Evolutionary conservation across 164 flowering plant species (phyloP), one percentile per base, ranked within the genome.

Genomic region (Aristolochia californica): DNA sequence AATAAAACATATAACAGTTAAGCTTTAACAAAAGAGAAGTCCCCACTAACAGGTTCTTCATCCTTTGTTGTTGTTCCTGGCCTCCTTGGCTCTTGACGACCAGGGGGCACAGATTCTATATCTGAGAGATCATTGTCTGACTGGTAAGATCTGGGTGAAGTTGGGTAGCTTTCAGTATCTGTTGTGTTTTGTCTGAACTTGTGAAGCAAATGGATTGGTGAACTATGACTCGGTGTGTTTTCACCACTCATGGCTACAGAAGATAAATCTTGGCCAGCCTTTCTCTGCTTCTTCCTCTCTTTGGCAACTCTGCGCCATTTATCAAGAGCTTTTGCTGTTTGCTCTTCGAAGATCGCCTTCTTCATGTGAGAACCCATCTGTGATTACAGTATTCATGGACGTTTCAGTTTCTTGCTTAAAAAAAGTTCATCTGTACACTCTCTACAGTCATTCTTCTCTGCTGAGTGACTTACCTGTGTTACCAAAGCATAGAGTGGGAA

Each of bases 281-380:
- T 69, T 45, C 66, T 74, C 62, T 52, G 4, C 60, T 74, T 76
- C 38, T 48, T 69, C 66, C 72, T 71, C n/a, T 68, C 68, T 59
- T 67, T 77, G 1, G 78, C 85, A 1, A 75, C 76, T 58, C 66
- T 78, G 4, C 71, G 80, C 93, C 93, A 85, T 58, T 79, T 83
- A 66, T 59, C 74, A 5, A 85, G 75, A 14, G 91, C 91, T 59
- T 65, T 80, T 2, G 83, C 66, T 4, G 84, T 80, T 43, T 83
- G 86, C 59, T 85, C 91, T 58, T 79, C 84, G 40, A 85, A 85
- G 7, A 85, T 79, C 15, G 88, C 67, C 54, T 71, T 76, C 76
- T 85, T 85, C 91, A 81, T 85, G 72, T 75, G 82, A 5, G 93
- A 74, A 47, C 91, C 91, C 87, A 84, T 82, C 91, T 84, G 74